phyloP scores from a whole-genome alignment of 805 yeast genomes.

The Wickerhamomyces pijperi region DNA sequence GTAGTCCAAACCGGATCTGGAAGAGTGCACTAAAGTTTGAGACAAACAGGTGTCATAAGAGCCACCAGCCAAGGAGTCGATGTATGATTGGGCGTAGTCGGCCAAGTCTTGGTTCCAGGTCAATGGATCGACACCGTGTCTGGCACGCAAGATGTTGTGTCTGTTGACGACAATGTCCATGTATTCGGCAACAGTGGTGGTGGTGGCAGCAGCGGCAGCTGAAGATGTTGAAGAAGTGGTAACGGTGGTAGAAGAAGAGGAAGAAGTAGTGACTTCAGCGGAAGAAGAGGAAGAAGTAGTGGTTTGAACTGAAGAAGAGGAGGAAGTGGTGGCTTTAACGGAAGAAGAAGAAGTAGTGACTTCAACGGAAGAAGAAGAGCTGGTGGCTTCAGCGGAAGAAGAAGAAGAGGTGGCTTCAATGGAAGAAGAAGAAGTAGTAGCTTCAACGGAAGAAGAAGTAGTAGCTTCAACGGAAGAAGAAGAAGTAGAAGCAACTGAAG shows the following conservation, averaged over 20 bases:
- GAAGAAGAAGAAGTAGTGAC: slow-evolving; percentile 6
- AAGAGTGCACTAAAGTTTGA: slow-evolving; percentile 52
- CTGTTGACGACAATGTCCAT: slow-evolving; percentile 31
- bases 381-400: slow-evolving; percentile 4
- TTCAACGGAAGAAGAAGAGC: slow-evolving; percentile 7
- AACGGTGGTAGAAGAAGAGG: slow-evolving; percentile 11
- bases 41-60: slow-evolving; percentile 37
- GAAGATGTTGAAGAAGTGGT: slow-evolving; percentile 10
- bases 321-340: slow-evolving; percentile 4
- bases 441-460: slow-evolving; percentile 1
- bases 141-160: slow-evolving; percentile 40
- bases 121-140: slow-evolving; percentile 32
- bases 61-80: slow-evolving; percentile 27
- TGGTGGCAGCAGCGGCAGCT: slow-evolving; percentile 18
- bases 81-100: slow-evolving; percentile 39
- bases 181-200: slow-evolving; percentile 19
- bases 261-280: slow-evolving; percentile 8
- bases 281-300: slow-evolving; percentile 9
- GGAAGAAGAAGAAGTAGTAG: slow-evolving; percentile 12
- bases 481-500: slow-evolving; percentile 1
- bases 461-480: slow-evolving; percentile 2
- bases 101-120: slow-evolving; percentile 38
- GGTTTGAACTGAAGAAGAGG: slow-evolving; percentile 7
- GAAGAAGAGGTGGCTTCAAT: slow-evolving; percentile 14
- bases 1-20: slow-evolving; percentile 34